Evolutionary conservation across 2,329 filamentous ascomycete species (phyloP).

Genomic region (Calonectria fujianensis): DNA sequence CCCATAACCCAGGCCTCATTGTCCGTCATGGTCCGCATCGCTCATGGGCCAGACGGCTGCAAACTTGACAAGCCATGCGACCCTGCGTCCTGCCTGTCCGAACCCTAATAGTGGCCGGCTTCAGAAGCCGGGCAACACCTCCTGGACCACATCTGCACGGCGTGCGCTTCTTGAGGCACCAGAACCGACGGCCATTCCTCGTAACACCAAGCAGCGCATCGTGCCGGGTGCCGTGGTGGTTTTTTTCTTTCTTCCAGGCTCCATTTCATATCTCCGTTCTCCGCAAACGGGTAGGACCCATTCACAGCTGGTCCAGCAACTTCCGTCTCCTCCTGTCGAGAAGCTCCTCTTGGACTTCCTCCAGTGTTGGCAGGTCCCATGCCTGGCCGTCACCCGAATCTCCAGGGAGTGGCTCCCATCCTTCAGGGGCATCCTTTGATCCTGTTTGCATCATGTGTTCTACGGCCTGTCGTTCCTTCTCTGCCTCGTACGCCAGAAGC

Average conservation of each 20-base stretch:
- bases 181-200: not conserved
- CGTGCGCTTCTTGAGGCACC: conserved; percentile 2
- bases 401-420: conserved; percentile 91
- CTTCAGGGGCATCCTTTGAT: conserved; percentile 74
- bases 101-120: conserved; percentile 15
- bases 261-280: not conserved
- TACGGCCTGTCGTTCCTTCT: conserved; percentile 88
- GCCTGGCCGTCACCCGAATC: conserved; percentile 87
- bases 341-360: conserved; percentile 96
- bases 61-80: conserved; percentile 8
- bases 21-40: conserved; percentile 13
- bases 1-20: not conserved
- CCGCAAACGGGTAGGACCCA: not conserved
- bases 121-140: conserved; percentile 24
- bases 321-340: conserved; percentile 89
- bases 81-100: conserved; percentile 16
- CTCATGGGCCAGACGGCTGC: not conserved
- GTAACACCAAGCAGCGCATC: not conserved
- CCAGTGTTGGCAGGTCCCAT: conserved; percentile 89
- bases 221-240: not conserved
- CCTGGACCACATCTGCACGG: not conserved
- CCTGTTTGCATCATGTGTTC: conserved; percentile 79
- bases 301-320: conserved; percentile 85
- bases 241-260: conserved; percentile 1
- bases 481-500: conserved; percentile 85